Base-by-base conservation (phyloP, 805 yeast genomes). In the Metschnikowia cubensis region DNA sequence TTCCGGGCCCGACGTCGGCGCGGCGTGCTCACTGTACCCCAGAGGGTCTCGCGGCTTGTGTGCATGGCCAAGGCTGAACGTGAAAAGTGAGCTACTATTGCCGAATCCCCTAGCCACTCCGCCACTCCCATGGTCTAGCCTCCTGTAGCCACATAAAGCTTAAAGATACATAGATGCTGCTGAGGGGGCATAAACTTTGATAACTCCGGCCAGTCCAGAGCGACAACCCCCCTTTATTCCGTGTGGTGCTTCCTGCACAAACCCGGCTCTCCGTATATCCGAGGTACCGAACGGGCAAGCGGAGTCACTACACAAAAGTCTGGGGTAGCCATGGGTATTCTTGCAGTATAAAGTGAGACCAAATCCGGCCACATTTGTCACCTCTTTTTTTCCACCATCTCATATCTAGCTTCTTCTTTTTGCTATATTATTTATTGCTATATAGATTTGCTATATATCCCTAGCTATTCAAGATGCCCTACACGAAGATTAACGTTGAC, bases 401-500 rank as follows among this genome's bases (percentile, higher is more conserved):
- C 25, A 11, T 22, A 11, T 25, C 13, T 21, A 15, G 32, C 46
- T 43, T 6, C 6, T 34, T 32, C 11, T 20, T 35, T 8, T 42
- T 20, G 45, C 45, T 36, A 25, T 29, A 41, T 32, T 31, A 7
- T 14, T 32, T 11, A 20, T 43, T 22, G 46, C 40, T 31, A 43
- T 35, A 8, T 25, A 34, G 7, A 14, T n/a, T 43, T 35, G 39
- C 46, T 31, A 35, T 35, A 4, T 25, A 21, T 7, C 35, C 35
- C 42, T 35, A 35, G 34, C 46, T 37, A 15, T 32, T 21, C 37
- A 54, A 17, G 15, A 74, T 73, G 77, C 79, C 80, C 55, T 83
- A 81, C 76, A 72, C 86, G 40, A 69, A 75, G 58, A 80, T 85
- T 51, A 76, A 83, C 65, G 59, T 82, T 39, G 73, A 80, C 59